phyloP scores from a whole-genome alignment of 352 stramenopile genomes.

The Blastocystis sp. region DNA sequence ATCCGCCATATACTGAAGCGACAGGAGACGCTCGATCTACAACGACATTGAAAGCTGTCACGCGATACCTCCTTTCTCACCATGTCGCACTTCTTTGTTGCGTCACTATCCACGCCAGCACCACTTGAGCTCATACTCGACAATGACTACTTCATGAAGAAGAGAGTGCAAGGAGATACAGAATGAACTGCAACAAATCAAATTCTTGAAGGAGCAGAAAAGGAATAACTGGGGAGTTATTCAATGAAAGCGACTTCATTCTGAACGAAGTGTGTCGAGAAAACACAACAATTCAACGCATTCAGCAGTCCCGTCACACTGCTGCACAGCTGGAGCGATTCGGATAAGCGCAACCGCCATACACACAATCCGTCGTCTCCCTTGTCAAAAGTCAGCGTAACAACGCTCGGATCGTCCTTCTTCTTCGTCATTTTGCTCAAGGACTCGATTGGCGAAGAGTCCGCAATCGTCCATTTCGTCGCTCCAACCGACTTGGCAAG shows the following conservation, averaged over 20 bases:
- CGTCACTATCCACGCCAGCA: background rate
- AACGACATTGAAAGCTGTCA: background rate
- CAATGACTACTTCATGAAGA: background rate
- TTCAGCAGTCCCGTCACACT: background rate
- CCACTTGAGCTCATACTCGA: background rate
- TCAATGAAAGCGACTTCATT: background rate
- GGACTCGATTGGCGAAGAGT: background rate
- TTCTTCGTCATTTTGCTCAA: constrained; percentile 48
- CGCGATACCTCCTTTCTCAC: background rate
- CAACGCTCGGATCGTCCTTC: constrained; percentile 51
- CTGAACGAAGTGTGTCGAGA: background rate
- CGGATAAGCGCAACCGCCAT: constrained; percentile 5
- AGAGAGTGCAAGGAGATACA: background rate
- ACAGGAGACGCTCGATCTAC: constrained; percentile 65
- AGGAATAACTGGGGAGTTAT: background rate
- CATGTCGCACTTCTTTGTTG: background rate
- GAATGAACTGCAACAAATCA: background rate
- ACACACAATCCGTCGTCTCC: background rate
- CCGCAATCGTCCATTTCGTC: constrained; percentile 14
- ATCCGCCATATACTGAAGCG: constrained; percentile 42
- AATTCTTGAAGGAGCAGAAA: background rate
- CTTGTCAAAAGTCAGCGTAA: constrained; percentile 38
- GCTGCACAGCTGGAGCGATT: background rate
- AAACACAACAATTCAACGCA: background rate
- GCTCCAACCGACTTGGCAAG: background rate